Conservation (phyloP, 139 green algal species). For the Pleodorina starrii region DNA sequence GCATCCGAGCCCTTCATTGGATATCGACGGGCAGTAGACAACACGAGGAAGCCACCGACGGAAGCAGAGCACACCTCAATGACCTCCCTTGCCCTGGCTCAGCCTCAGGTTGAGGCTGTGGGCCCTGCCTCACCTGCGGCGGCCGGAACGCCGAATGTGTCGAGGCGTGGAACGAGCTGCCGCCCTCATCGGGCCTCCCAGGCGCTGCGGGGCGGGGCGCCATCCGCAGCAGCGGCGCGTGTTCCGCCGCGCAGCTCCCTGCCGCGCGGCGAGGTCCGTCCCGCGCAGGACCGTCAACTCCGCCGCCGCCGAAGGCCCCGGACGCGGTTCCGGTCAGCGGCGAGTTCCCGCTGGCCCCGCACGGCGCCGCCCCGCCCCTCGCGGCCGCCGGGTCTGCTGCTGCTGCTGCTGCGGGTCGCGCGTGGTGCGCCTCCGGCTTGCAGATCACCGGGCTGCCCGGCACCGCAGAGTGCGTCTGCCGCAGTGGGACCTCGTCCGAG, state of each 20-base stretch:
- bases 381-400: not conserved
- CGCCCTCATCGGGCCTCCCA: not conserved
- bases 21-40: too few species aligned
- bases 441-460: not conserved
- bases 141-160: conserved; percentile 38
- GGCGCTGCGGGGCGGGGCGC: not conserved
- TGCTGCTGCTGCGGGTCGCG: not conserved
- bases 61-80: too few species aligned
- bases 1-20: too few species aligned
- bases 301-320: not conserved
- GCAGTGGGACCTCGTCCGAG: not conserved
- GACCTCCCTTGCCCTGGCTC: too few species aligned
- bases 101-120: too few species aligned
- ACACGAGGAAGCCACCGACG: too few species aligned
- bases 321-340: not conserved
- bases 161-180: not conserved
- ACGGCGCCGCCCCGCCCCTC: not conserved
- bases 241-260: not conserved
- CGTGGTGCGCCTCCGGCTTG: not conserved
- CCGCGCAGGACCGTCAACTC: not conserved
- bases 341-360: not conserved
- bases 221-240: not conserved
- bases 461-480: not conserved
- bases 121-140: conserved; percentile 27
- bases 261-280: not conserved